Percentiles rank a stretch among this genome's conserved stretches.
Conservation (phyloP, 73 alveolate genomes). For the Paramecium caudatum region DNA sequence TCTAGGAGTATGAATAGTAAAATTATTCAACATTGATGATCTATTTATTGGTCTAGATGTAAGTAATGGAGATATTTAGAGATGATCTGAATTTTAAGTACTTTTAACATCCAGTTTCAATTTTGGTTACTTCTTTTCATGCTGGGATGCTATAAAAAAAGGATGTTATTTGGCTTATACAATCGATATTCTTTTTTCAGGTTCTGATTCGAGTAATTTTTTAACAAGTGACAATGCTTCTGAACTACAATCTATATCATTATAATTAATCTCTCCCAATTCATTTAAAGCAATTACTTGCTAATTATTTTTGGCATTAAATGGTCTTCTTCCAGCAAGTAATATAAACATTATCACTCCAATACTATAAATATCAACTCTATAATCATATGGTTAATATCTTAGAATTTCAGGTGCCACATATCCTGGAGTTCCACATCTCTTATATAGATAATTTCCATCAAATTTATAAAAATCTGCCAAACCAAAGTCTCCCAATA, state of each 20-base stretch:
- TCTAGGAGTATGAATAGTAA: conserved; percentile 24
- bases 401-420: conserved; percentile 65
- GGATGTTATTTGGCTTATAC: conserved; percentile 2
- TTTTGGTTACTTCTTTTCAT: not conserved
- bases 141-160: not conserved
- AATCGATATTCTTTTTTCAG: not conserved
- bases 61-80: not conserved
- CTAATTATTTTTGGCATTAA: conserved; percentile 18
- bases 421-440: conserved; percentile 73
- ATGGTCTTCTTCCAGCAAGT: conserved; percentile 85
- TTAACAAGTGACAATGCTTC: not conserved
- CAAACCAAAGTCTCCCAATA: conserved; percentile 70
- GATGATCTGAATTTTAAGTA: not conserved
- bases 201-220: not conserved
- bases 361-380: conserved; percentile 81
- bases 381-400: conserved; percentile 1
- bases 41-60: conserved; percentile 8
- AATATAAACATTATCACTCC: conserved; percentile 84
- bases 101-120: conserved; percentile 23
- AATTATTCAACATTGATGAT: not conserved
- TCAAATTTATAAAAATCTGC: conserved; percentile 65
- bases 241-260: not conserved
- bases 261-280: not conserved
- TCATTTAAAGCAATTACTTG: not conserved
- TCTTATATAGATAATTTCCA: conserved; percentile 64